Evolutionary conservation across 108 stramenopile genomes (phyloP), one percentile per base, ranked within the genome.

Genomic region (Pelagomonas calceolata): DNA sequence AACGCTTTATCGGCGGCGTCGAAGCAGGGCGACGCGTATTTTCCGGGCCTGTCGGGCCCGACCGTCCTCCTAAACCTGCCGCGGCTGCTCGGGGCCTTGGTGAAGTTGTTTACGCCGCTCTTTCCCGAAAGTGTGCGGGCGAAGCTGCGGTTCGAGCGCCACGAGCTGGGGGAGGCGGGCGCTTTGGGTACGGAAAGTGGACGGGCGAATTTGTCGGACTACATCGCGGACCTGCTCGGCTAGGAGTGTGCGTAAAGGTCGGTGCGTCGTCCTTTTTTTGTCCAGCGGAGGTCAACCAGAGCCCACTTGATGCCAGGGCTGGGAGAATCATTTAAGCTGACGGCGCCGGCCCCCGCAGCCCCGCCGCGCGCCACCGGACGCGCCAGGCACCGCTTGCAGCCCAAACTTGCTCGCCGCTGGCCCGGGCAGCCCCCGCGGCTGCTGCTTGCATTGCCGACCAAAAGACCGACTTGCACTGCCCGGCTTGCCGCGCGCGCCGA

Each of bases 61-160:
- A 88, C 89, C 34, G 75, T 92, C 35, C 65, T 92, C 63, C 71
- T 90, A 60, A 92, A 92, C 81, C 82, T 88, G 30, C 91, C 91
- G 30, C 45, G 15, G 4, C 66, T 92, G 31, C 69, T 90, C 64
- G 71, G 76, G 34, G 87, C 84, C 18, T 64, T 92, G 34, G 88
- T 87, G 30, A 88, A 86, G 68, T 46, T 92, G 16, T 90, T 92
- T 68, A 92, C 86, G 21, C 91, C 91, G 26, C 73, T 92, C 33
- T 89, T 92, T 77, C 88, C 91, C 5, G 32, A 65, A 31, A 80
- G 73, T 45, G 91, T 92, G 5, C 79, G 79, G 35, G 69, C 78
- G 66, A 80, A 85, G 35, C 45, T 92, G 32, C 78, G 80, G 64
- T 92, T 92, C 83, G 85, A 64, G 0, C 18, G 26, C 51, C 29